These are phyloP conservation scores for Talaromyces thailandensis DNA, from an alignment of 495 filamentous ascomycete species.

Conservation along the genomic window DNA sequence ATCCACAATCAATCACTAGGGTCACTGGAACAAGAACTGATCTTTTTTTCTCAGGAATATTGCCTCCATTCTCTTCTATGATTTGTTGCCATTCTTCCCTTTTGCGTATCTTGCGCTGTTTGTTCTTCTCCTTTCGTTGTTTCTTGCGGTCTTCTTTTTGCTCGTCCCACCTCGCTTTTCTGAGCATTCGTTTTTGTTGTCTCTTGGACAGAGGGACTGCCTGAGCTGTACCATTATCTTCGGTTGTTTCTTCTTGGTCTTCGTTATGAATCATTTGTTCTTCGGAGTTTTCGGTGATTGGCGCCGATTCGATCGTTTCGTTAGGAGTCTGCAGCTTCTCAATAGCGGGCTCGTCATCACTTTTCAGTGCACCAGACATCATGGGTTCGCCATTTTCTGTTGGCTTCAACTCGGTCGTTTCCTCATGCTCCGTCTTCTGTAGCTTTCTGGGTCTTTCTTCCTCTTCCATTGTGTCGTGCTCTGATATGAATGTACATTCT, in stretches of 20 bases:
- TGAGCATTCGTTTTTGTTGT: slow-evolving; percentile 63
- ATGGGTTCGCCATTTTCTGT: slow-evolving; percentile 15
- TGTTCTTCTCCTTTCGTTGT: slow-evolving; percentile 62
- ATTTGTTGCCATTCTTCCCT: slow-evolving; percentile 28
- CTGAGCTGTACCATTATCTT: slow-evolving; percentile 10
- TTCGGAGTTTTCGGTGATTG: not conserved
- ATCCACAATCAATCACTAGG: slow-evolving; percentile 83
- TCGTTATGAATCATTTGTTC: not conserved
- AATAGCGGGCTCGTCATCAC: not conserved
- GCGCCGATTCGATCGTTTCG: not conserved
- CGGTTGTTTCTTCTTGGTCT: slow-evolving; percentile 8
- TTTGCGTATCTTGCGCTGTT: slow-evolving; percentile 53
- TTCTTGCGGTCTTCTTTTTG: slow-evolving; percentile 58
- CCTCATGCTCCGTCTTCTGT: slow-evolving; percentile 33
- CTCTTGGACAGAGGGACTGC: slow-evolving; percentile 60
- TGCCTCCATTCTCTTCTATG: slow-evolving; percentile 15
- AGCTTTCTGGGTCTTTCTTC: slow-evolving; percentile 46
- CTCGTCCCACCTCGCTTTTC: slow-evolving; percentile 58
- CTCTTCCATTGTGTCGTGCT: slow-evolving; percentile 33
- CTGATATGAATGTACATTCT: not conserved
- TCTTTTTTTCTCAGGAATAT: slow-evolving; percentile 18
- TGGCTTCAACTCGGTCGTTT: not conserved
- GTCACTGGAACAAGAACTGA: slow-evolving; percentile 58
- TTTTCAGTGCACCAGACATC: not conserved
- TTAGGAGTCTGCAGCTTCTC: not conserved